Conservation (phyloP, 306 rosid species). For the Pachyrhizus erosus region DNA sequence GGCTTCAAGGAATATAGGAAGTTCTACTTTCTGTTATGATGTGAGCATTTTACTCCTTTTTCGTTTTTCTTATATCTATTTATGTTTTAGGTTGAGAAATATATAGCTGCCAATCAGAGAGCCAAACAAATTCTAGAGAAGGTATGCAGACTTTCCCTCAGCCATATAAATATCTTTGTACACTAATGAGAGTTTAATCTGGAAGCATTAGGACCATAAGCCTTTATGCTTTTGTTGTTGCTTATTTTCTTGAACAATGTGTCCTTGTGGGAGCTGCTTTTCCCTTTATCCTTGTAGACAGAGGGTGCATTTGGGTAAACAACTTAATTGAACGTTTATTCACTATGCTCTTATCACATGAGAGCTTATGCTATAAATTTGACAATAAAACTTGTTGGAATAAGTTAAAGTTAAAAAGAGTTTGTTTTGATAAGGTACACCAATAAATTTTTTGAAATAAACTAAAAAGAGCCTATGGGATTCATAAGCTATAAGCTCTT, state of each 20-base stretch:
- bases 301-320: not conserved
- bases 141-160: conserved; percentile 51
- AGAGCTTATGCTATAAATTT: not conserved
- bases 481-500: not conserved
- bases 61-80: not conserved
- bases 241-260: not conserved
- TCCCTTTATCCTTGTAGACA: conserved; percentile 9
- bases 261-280: not conserved
- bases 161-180: conserved; percentile 3
- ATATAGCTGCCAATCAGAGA: conserved; percentile 71
- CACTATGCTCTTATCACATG: not conserved
- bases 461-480: not conserved
- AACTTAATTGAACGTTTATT: not conserved
- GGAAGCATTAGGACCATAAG: not conserved
- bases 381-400: not conserved
- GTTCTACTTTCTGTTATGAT: conserved; percentile 25
- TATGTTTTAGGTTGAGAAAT: conserved; percentile 63
- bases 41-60: not conserved
- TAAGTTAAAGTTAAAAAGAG: not conserved
- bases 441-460: not conserved
- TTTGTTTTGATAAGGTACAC: not conserved
- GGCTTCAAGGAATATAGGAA: not conserved
- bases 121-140: conserved; percentile 75
- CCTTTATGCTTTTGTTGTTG: conserved; percentile 10
- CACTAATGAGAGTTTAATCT: conserved; percentile 1